Evolutionary conservation across 371 early-diverging fungal genomes (phyloP).

Genomic region (Lichtheimia hyalospora): DNA sequence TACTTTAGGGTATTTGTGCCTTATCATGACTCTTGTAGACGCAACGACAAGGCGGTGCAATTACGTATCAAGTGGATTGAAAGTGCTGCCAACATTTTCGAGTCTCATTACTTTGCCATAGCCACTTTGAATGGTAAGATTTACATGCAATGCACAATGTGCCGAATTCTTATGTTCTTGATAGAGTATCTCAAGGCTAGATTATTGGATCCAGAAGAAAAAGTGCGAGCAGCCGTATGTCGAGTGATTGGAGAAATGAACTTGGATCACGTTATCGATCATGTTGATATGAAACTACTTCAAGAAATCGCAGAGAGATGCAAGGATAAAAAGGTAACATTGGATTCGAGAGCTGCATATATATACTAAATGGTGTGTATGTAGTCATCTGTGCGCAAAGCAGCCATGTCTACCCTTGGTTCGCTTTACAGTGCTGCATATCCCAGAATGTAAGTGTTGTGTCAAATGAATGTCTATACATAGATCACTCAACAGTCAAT

Average conservation of each 20-base stretch:
- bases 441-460: conserved; percentile 55
- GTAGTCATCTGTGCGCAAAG: conserved; percentile 62
- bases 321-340: conserved; percentile 81
- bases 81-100: conserved; percentile 52
- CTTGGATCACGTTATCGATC: conserved; percentile 47
- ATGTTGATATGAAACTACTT: conserved; percentile 62
- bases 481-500: too few relatives aligned
- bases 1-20: not conserved
- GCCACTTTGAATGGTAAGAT: conserved; percentile 7
- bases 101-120: not conserved
- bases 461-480: not conserved
- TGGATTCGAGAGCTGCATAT: not conserved
- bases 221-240: conserved; percentile 81
- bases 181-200: conserved; percentile 67
- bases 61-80: conserved; percentile 83
- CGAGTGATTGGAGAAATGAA: conserved; percentile 68
- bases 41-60: conserved; percentile 69
- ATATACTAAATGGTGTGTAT: not conserved
- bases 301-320: conserved; percentile 73
- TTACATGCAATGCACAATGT: not conserved
- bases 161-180: not conserved
- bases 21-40: conserved; percentile 35
- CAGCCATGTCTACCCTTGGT: conserved; percentile 76
- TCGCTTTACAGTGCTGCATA: conserved; percentile 71
- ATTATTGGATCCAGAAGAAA: conserved; percentile 90